Percentiles rank a stretch among this genome's conserved stretches.
Evolutionary conservation across 768 basidiomycete genomes (phyloP).

Genomic region (Tephrocybe sp.): DNA sequence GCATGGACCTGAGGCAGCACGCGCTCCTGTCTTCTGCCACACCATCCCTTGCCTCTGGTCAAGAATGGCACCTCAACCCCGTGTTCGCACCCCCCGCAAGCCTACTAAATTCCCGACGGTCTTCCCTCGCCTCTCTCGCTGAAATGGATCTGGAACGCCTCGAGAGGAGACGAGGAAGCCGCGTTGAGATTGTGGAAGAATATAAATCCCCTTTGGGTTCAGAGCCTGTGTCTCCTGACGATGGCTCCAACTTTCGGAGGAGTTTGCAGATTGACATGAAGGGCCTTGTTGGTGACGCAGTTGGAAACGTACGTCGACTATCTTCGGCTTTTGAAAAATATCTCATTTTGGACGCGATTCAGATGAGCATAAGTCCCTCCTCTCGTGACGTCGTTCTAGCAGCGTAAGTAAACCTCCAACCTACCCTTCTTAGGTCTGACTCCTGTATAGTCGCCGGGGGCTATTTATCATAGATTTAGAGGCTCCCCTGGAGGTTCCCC

Average conservation of each 20-base stretch:
- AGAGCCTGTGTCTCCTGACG: conserved; percentile 38
- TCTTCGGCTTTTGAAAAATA: background rate
- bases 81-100: conserved; percentile 19
- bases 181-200: conserved; percentile 5
- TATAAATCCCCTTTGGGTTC: background rate
- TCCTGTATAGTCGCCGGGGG: conserved; percentile 64
- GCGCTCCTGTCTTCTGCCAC: conserved; percentile 5
- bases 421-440: background rate
- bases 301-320: conserved; percentile 66
- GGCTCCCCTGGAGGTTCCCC: conserved; percentile 80
- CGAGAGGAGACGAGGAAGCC: conserved; percentile 6
- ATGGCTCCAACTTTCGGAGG: conserved; percentile 57
- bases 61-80: conserved; percentile 18
- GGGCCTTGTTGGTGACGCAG: conserved; percentile 74
- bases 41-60: conserved; percentile 7
- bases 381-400: conserved; percentile 90
- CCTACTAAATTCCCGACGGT: conserved; percentile 12
- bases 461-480: conserved; percentile 95
- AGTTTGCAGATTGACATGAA: conserved; percentile 81
- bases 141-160: background rate
- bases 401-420: conserved; percentile 46
- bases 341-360: conserved; percentile 14
- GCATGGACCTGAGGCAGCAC: conserved; percentile 13
- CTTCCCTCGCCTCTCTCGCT: conserved; percentile 12
- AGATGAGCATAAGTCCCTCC: conserved; percentile 93